Evolutionary conservation across 768 basidiomycete species (phyloP), one percentile per base, ranked within the genome.

Genomic region (Trametes punicea): DNA sequence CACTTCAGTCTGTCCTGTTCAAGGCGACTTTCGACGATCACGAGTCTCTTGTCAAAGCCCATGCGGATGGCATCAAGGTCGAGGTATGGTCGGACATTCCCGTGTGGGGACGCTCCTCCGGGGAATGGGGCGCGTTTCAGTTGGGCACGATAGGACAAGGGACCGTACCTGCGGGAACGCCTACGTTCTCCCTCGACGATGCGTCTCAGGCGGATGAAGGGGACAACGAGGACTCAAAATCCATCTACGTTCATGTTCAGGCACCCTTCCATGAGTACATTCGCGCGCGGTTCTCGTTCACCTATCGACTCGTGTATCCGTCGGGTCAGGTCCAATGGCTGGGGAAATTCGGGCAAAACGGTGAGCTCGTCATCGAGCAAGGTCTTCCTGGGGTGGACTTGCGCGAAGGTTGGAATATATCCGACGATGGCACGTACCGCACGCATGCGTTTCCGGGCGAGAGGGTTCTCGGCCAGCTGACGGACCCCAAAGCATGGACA

Each of bases 71-170:
- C 23, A 38, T 61, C 30, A 55, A 61, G 36, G 55, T 70, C 42
- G 67, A 70, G 56, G 57, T 70, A 49, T 70, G 69, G 69, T 65
- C 68, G 16, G 61, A 70, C 59, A 36, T 70, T 11, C 65, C 68
- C 5, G 50, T 56, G 11, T 48, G 48, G n/a, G 62, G 63, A 29
- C 47, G 57, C 16, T n/a, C 44, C 15, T 15, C n/a, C 4, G 64
- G 64, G 49, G 67, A 64, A 25, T 70, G 69, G 69, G 59, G 63
- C 38, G 61, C 67, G 2, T 11, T 63, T 26, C 21, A 51, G 26
- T 67, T 70, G 49, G 23, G 51, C 13, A 39, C 26, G 31, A 44
- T 61, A 34, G 52, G 51, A 18, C 52, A n/a, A n/a, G 34, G 38
- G 31, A 18, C 36, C 15, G 40, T 27, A 27, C 33, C 30, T n/a